Conservation (phyloP, 106 monocot genomes). For the Dioscorea alata region DNA sequence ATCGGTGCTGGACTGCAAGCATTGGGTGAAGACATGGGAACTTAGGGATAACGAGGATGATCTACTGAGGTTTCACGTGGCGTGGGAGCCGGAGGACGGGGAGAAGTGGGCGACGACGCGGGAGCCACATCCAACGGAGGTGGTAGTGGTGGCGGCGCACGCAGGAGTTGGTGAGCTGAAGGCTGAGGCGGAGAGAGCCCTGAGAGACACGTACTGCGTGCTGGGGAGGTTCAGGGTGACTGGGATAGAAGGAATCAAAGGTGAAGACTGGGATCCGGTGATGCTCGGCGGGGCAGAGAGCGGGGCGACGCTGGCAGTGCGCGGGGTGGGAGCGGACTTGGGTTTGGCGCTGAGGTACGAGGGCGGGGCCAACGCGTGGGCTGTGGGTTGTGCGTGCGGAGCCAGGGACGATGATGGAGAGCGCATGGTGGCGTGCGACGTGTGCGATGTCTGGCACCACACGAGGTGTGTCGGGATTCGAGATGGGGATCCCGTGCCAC, state of each 20-base stretch:
- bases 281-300: conserved; percentile 74
- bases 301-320: conserved; percentile 41
- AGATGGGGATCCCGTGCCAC: conserved; percentile 56
- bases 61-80: conserved; percentile 48
- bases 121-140: conserved; percentile 39
- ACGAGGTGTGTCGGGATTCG: conserved; percentile 78
- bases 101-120: conserved; percentile 23
- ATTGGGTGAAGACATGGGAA: conserved; percentile 68
- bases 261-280: conserved; percentile 73
- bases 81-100: conserved; percentile 40
- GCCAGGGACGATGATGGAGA: conserved; percentile 93
- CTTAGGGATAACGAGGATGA: conserved; percentile 79
- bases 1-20: conserved; percentile 55
- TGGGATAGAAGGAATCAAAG: conserved; percentile 40
- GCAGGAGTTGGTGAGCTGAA: conserved; percentile 66
- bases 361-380: conserved; percentile 64
- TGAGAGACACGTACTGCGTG: conserved; percentile 73
- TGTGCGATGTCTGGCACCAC: conserved; percentile 93
- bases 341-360: conserved; percentile 44
- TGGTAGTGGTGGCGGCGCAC: conserved; percentile 68
- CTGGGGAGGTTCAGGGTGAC: conserved; percentile 39
- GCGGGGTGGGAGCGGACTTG: conserved; percentile 45
- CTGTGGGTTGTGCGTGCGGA: conserved; percentile 73
- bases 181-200: conserved; percentile 47
- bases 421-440: conserved; percentile 94